Evolutionary conservation across 2,329 filamentous ascomycete genomes (phyloP).

Genomic region (Ramularia collo-cygni): DNA sequence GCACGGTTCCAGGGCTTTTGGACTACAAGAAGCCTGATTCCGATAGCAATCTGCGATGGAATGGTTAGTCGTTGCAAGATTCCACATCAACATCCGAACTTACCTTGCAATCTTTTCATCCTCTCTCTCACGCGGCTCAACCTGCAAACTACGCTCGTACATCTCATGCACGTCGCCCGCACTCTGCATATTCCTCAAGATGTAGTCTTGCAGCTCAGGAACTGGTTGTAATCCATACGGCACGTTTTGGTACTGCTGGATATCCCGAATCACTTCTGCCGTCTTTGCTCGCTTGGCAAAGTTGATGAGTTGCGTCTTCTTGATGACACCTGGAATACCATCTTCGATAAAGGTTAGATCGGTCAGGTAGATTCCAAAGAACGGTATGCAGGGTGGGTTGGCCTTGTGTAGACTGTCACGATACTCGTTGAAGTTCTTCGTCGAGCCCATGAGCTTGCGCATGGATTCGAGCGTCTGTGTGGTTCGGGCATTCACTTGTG

Average conservation of each 20-base stretch:
- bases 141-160: constrained; percentile 92
- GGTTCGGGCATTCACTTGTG: constrained; percentile 81
- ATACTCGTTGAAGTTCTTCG: constrained; percentile 97
- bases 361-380: constrained; percentile 97
- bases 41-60: constrained; percentile 41
- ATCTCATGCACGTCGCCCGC: constrained; percentile 97
- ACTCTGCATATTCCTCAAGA: constrained; percentile 89
- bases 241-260: constrained; percentile 97
- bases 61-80: constrained; percentile 11
- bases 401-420: constrained; percentile 85
- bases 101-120: constrained; percentile 99
- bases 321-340: constrained; percentile 91
- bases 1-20: too few relatives aligned
- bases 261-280: constrained; percentile 94
- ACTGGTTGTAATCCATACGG: constrained; percentile 90
- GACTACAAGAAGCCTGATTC: constrained; percentile 48
- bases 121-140: constrained; percentile 92
- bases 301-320: constrained; percentile 95
- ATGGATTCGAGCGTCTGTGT: constrained; percentile 77
- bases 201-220: constrained; percentile 90
- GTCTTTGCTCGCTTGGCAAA: constrained; percentile 98
- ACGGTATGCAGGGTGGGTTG: constrained; percentile 95
- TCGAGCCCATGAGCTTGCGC: constrained; percentile 91
- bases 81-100: constrained; percentile 19
- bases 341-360: constrained; percentile 98